Evolutionary conservation across 306 rosid species (phyloP).

Genomic region (Argentina anserina): DNA sequence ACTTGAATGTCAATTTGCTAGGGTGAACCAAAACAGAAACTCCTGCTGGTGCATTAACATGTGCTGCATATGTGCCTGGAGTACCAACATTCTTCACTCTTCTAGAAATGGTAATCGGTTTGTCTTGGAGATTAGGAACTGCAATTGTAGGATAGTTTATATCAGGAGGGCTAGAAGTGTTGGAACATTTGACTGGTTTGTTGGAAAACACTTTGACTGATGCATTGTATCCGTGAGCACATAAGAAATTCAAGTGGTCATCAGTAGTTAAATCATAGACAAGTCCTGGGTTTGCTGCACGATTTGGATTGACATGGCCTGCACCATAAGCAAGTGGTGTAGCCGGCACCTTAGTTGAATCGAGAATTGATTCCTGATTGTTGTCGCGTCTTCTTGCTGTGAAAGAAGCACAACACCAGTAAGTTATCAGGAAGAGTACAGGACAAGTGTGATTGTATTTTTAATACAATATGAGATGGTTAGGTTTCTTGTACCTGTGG

Average conservation of each 20-base stretch:
- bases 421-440: background rate
- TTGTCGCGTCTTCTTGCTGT: constrained; percentile 36
- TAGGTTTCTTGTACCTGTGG: constrained; percentile 26
- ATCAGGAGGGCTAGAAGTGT: constrained; percentile 26
- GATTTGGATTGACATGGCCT: constrained; percentile 51
- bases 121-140: constrained; percentile 11
- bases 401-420: background rate
- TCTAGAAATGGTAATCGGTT: constrained; percentile 20
- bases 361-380: background rate
- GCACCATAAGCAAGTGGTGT: constrained; percentile 62
- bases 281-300: constrained; percentile 59
- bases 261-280: constrained; percentile 42
- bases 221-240: constrained; percentile 44
- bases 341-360: constrained; percentile 5
- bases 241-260: constrained; percentile 55
- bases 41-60: background rate
- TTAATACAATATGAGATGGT: background rate
- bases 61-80: constrained; percentile 27
- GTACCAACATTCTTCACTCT: constrained; percentile 50
- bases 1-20: constrained; percentile 18
- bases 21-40: constrained; percentile 36
- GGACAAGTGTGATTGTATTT: background rate
- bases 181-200: constrained; percentile 29
- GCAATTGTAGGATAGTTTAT: constrained; percentile 55
- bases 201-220: constrained; percentile 15